Conservation (phyloP, 805 yeast genomes). For the Candida multigemmis region DNA sequence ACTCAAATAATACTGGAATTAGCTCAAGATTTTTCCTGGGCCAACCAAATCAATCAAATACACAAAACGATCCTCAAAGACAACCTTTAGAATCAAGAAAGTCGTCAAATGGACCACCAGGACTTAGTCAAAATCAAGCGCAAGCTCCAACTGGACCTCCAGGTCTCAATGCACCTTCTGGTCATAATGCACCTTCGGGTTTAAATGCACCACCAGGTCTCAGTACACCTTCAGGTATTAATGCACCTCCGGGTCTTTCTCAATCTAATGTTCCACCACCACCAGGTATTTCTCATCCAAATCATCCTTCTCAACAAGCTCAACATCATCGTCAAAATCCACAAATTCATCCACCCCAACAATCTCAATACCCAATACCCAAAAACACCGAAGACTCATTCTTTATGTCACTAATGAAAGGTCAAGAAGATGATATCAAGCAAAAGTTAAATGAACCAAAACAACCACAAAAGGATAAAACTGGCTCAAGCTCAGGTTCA, state of each 20-base stretch:
- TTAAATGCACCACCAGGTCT: constrained; percentile 1
- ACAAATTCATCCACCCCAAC: constrained; percentile 6
- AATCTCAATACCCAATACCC: constrained; percentile 4
- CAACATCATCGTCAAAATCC: constrained; percentile 5
- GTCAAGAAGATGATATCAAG: constrained; percentile 1
- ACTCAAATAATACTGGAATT: too few species aligned
- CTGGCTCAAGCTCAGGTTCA: constrained; percentile 2
- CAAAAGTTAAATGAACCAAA: constrained; percentile 1
- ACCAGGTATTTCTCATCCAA: constrained; percentile 2
- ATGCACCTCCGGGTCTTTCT: constrained; percentile 1
- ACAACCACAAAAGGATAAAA: constrained; percentile 2
- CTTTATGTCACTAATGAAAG: constrained; percentile 35
- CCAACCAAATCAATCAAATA: too few species aligned
- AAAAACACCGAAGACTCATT: constrained; percentile 28
- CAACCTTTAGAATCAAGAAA: too few species aligned
- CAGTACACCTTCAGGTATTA: background rate
- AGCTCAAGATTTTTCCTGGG: too few species aligned
- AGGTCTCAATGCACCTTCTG: background rate
- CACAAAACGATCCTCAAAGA: too few species aligned
- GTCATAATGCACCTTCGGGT: background rate
- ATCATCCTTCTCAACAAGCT: constrained; percentile 5
- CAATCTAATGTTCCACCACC: constrained; percentile 1
- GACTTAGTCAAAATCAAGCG: too few species aligned
- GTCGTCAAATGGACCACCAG: too few species aligned
- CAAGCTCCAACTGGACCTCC: too few species aligned